Evolutionary conservation across 129 eudicot species (phyloP).

Genomic region (Chrysanthemum lavandulifolium): DNA sequence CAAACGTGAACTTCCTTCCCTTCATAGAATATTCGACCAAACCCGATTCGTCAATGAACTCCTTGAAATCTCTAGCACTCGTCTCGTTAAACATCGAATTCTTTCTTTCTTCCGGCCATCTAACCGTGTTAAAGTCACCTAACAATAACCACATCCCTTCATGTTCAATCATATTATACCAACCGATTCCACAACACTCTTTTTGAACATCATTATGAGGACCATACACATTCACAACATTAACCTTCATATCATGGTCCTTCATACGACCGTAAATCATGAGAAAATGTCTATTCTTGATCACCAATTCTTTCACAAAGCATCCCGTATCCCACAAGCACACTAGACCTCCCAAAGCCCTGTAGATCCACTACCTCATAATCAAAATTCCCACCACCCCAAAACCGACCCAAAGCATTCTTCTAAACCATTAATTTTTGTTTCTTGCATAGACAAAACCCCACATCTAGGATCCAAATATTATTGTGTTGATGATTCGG

Average conservation of each 20-base stretch:
- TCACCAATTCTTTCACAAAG: neutral
- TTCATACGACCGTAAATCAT: neutral
- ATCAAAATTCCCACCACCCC: neutral
- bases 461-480: too few relatives aligned
- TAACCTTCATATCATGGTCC: neutral
- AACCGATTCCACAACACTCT: neutral
- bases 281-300: neutral
- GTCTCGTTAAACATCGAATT: neutral
- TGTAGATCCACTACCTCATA: neutral
- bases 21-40: neutral
- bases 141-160: neutral
- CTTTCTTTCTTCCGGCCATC: neutral
- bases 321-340: neutral
- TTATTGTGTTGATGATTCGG: too few relatives aligned
- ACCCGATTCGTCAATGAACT: neutral
- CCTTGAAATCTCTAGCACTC: neutral
- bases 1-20: neutral
- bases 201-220: neutral
- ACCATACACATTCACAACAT: neutral
- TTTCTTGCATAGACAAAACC: neutral
- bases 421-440: neutral
- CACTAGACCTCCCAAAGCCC: neutral
- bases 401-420: neutral
- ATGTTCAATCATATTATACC: neutral
- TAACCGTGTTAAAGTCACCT: slow-evolving; percentile 1